These are phyloP conservation scores for Moesziomyces globuligerus DNA, from an alignment of 1,284 basidiomycete species.

Conservation along the genomic window DNA sequence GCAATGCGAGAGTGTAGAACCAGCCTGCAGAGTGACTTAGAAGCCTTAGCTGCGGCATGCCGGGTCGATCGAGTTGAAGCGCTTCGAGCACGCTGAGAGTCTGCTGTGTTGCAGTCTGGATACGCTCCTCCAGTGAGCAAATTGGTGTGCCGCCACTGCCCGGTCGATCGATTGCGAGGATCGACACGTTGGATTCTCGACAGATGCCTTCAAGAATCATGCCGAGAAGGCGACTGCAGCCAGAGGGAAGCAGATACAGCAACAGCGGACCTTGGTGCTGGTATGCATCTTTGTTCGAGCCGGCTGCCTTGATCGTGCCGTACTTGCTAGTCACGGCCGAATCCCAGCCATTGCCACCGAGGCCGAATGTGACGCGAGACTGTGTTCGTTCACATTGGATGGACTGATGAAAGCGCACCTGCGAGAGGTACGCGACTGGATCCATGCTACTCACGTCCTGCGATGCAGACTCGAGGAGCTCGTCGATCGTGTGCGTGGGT, in stretches of 20 bases:
- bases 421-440: constrained; percentile 17
- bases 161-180: constrained; percentile 23
- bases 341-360: constrained; percentile 23
- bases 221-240: constrained; percentile 16
- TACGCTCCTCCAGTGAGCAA: constrained; percentile 8
- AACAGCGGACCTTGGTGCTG: constrained; percentile 13
- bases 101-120: constrained; percentile 9
- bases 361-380: constrained; percentile 18
- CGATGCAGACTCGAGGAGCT: not conserved
- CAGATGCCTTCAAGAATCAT: constrained; percentile 20
- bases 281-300: not conserved
- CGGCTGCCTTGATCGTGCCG: not conserved
- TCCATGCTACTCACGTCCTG: constrained; percentile 7
- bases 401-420: constrained; percentile 21
- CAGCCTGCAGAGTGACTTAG: constrained; percentile 24
- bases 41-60: constrained; percentile 4
- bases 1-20: constrained; percentile 16
- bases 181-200: constrained; percentile 9
- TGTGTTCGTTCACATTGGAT: constrained; percentile 10
- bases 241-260: constrained; percentile 21
- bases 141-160: constrained; percentile 19
- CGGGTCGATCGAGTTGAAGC: constrained; percentile 8
- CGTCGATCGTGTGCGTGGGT: not conserved
- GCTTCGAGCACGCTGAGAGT: constrained; percentile 19
- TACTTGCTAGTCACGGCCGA: constrained; percentile 10